Evolutionary conservation across 805 yeast species (phyloP).

Genomic region (Pachysolen tannophilus): DNA sequence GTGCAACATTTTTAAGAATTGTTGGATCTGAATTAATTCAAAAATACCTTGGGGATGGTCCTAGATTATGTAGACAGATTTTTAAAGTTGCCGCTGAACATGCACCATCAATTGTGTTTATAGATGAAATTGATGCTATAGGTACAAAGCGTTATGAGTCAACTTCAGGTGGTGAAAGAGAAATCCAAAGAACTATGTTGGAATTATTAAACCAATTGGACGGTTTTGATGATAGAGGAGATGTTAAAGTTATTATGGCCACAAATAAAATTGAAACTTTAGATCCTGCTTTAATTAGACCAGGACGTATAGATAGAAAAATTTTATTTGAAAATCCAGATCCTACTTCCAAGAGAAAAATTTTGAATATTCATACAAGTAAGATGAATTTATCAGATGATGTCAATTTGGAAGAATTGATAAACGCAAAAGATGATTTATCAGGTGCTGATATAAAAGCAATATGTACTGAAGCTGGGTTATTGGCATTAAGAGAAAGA

Average conservation of each 20-base stretch:
- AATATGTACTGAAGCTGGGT: conserved; percentile 94
- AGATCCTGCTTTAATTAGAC: conserved; percentile 94
- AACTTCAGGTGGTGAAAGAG: conserved; percentile 92
- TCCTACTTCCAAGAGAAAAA: conserved; percentile 85
- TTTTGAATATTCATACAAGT: conserved; percentile 83
- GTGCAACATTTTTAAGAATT: conserved; percentile 91
- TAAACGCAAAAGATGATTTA: conserved; percentile 84
- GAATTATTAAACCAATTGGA: conserved; percentile 92
- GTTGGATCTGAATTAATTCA: conserved; percentile 97
- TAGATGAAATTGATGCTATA: conserved; percentile 98
- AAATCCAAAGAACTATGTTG: conserved; percentile 96
- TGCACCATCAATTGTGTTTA: conserved; percentile 97
- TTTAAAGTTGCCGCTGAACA: conserved; percentile 95
- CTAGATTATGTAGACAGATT: conserved; percentile 86
- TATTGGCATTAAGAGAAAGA: conserved; percentile 91
- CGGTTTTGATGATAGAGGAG: conserved; percentile 96
- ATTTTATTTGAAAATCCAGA: conserved; percentile 95
- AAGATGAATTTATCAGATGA: conserved; percentile 88
- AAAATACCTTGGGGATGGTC: conserved; percentile 97
- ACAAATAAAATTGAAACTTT: conserved; percentile 90
- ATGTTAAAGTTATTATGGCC: conserved; percentile 97
- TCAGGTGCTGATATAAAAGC: conserved; percentile 98
- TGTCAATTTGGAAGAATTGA: conserved; percentile 83
- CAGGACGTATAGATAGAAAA: conserved; percentile 95
- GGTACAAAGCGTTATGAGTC: conserved; percentile 97